Percentiles rank a stretch among this genome's conserved stretches.
Evolutionary conservation across 345 rosid genomes (phyloP).

Genomic region (Eucalyptus melliodora): DNA sequence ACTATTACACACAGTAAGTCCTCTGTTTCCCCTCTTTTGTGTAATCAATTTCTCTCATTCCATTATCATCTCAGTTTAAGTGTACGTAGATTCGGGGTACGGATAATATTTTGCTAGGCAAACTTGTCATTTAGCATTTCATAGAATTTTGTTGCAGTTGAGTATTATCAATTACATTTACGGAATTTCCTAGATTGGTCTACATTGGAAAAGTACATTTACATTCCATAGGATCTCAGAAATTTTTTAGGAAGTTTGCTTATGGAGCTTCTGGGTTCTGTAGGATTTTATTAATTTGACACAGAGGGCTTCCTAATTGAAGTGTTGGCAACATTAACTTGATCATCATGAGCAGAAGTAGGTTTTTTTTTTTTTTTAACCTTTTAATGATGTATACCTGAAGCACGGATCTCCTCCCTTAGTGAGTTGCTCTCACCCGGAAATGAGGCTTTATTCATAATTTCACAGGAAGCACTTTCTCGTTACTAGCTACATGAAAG

Average conservation of each 20-base stretch:
- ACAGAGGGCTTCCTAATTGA: background rate
- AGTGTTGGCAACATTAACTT: background rate
- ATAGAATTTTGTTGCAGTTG: background rate
- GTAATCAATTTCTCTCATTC: background rate
- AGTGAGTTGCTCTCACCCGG: background rate
- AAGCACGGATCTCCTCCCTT: background rate
- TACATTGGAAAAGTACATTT: background rate
- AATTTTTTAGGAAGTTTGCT: background rate
- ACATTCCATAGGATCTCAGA: background rate
- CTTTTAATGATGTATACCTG: background rate
- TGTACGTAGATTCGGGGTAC: background rate
- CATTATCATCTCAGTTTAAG: background rate
- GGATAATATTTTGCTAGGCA: background rate
- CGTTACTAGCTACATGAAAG: background rate
- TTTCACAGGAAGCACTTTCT: background rate
- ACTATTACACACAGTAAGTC: conserved; percentile 88
- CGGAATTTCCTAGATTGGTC: background rate
- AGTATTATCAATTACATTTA: background rate
- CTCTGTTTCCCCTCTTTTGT: background rate
- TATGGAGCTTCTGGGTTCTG: background rate
- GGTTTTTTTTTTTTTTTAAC: background rate
- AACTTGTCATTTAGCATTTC: background rate
- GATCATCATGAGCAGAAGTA: background rate
- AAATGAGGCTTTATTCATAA: background rate
- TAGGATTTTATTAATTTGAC: background rate